Evolutionary conservation across 2,329 filamentous ascomycete species (phyloP), one percentile per base, ranked within the genome.

Genomic region (Fusarium musae): DNA sequence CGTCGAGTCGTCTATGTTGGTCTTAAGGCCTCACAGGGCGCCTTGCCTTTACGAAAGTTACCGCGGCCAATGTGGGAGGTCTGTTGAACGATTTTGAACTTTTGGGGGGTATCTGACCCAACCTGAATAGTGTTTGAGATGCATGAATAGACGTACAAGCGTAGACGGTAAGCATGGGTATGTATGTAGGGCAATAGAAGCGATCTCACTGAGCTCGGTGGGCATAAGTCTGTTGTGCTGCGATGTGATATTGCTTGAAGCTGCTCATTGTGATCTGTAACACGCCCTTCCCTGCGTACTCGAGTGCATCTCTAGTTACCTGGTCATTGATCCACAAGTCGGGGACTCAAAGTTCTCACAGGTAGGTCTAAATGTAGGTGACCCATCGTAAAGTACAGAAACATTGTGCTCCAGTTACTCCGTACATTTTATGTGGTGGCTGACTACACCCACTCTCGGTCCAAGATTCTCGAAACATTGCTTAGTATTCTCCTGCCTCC

Each of bases 1-100:
- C 89, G 92, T 59, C 89, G 93, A 58, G 92, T 96, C 70, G 94
- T 96, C 12, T 97, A 97, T 77, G 91, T 98, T 28, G 93, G 93
- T 7, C 84, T 96, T 69, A 90, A 89, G 78, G 87, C 88, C 72
- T 72, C 81, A 39, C 80, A 78, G 8, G 75, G 59, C 74, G 67
- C 69, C 69, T 68, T 69, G 73, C 58, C 71, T 74, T 65, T 69
- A 64, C 79, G 21, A 83, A 86, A 61, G 30, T 79, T 92, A 49
- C 91, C 91, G 5, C 85, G 87, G 34, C 91, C 91, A 9, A 79
- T 93, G 75, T 93, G 90, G 90, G 89, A 91, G 77, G 80, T 90
- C 53, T 89, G 87, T 75, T 88, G 73, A 85, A 52, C n/a, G 40
- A 26, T 46, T 46, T 37, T 12, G 40, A 12, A n/a, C 21, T 46